Evolutionary conservation across 2,329 filamentous ascomycete species (phyloP).

Genomic region (Aspergillus aculeatus): DNA sequence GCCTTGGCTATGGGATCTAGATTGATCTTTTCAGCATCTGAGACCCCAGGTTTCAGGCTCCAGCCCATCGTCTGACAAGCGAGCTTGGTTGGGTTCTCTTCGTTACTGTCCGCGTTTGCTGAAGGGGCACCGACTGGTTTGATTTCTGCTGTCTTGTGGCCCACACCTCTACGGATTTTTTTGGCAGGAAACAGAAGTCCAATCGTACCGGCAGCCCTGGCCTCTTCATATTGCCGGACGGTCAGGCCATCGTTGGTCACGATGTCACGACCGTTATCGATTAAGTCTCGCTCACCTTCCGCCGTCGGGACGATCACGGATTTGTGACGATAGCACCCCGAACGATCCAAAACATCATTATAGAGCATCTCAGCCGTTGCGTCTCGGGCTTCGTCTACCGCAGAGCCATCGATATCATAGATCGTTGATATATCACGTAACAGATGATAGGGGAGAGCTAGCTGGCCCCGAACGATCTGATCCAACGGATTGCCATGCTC

Average conservation of each 20-base stretch:
- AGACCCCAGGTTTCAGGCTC: conserved; percentile 65
- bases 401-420: conserved; percentile 65
- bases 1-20: conserved; percentile 64
- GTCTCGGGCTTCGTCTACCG: conserved; percentile 77
- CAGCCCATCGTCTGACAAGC: conserved; percentile 82
- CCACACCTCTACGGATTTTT: conserved; percentile 45
- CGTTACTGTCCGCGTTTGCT: conserved; percentile 63
- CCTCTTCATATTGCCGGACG: conserved; percentile 71
- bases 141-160: conserved; percentile 52
- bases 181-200: conserved; percentile 44
- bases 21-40: conserved; percentile 66
- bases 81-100: conserved; percentile 69
- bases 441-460: conserved; percentile 81
- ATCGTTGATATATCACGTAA: conserved; percentile 79
- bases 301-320: conserved; percentile 67
- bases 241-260: conserved; percentile 67
- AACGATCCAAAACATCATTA: conserved; percentile 90
- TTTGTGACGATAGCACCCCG: conserved; percentile 86
- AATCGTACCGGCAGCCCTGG: conserved; percentile 58
- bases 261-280: conserved; percentile 80
- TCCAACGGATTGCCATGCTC: conserved; percentile 93
- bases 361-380: conserved; percentile 85
- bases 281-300: conserved; percentile 76
- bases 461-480: conserved; percentile 82
- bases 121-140: conserved; percentile 46